Conservation (phyloP, 768 basidiomycete genomes). For the Rhizopogon vinicolor region DNA sequence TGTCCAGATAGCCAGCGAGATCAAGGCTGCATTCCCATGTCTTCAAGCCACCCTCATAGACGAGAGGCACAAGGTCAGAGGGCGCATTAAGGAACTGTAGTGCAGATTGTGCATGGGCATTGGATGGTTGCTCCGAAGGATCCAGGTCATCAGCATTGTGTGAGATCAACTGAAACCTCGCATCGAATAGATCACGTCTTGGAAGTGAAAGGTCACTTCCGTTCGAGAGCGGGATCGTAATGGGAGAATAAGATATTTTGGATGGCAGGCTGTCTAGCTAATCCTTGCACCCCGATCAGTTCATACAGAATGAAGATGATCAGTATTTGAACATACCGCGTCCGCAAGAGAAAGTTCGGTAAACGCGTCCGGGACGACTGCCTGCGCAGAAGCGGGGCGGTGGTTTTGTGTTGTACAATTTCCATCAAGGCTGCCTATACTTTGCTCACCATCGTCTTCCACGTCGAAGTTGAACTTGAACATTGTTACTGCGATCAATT, state of each 20-base stretch:
- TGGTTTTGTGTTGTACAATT: slow-evolving; percentile 7
- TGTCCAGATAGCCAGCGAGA: slow-evolving; percentile 62
- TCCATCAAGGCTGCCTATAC: slow-evolving; percentile 1
- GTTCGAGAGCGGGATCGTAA: slow-evolving; percentile 45
- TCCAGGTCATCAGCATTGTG: slow-evolving; percentile 36
- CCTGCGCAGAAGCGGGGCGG: not conserved
- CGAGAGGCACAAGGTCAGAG: slow-evolving; percentile 85
- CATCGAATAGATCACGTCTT: slow-evolving; percentile 91
- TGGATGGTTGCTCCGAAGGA: slow-evolving; percentile 14
- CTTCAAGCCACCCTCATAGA: slow-evolving; percentile 96
- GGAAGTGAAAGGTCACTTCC: slow-evolving; percentile 38
- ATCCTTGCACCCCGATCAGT: slow-evolving; percentile 14
- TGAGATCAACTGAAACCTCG: slow-evolving; percentile 88
- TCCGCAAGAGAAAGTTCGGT: slow-evolving; percentile 25
- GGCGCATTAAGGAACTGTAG: slow-evolving; percentile 73
- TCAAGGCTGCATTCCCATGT: slow-evolving; percentile 98
- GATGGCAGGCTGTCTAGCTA: slow-evolving; percentile 70
- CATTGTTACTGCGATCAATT: slow-evolving; percentile 30
- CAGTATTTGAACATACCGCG: slow-evolving; percentile 22
- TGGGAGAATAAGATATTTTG: slow-evolving; percentile 75
- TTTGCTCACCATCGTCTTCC: slow-evolving; percentile 23
- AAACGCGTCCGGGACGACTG: slow-evolving; percentile 12
- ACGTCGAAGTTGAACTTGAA: slow-evolving; percentile 54
- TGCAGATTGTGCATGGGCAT: slow-evolving; percentile 22
- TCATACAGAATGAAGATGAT: not conserved